Evolutionary conservation across 1,284 basidiomycete genomes (phyloP), one percentile per base, ranked within the genome.

Genomic region (Pterulicium gracile): DNA sequence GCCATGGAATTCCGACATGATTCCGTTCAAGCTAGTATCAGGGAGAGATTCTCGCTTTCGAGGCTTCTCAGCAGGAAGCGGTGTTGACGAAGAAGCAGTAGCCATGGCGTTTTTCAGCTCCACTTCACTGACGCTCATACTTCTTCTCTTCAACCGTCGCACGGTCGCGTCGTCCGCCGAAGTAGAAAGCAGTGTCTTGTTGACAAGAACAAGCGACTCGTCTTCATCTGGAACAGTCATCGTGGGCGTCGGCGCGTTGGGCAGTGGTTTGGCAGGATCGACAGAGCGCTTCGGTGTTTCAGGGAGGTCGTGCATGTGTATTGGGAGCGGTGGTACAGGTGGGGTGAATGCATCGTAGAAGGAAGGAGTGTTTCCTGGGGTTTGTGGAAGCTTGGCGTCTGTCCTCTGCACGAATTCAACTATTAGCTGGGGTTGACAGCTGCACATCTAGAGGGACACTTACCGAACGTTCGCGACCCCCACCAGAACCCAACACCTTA

Each of bases 111-210:
- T 73, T 58, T 76, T 72, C 41, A 76, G 55, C 47, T 86, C 84
- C 5, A 72, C 69, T 55, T 85, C 79, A 45, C 80, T 73, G 36
- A 85, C 76, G 54, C 83, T 86, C 75, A 82, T 78, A 58, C 84
- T 88, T 52, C 86, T 67, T 54, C 82, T 73, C 54, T 79, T 82
- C 50, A 60, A 65, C 40, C 69, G 63, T 20, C 54, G 53, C 20
- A 49, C 23, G 5, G 50, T 35, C 24, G 62, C 64, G 17, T 60
- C 59, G 14, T 56, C 55, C 4, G 22, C 32, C 32, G 56, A 1
- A 51, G 55, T 10, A 54, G 54, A 50, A 47, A 61, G 62, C 44
- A 72, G 60, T 24, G 62, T 57, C 50, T 64, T 68, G 45, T 79
- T 73, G 21, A 78, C 66, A 47, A 81, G 65, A 3, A 81, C 71